These are phyloP conservation scores for Zymoseptoria ardabiliae DNA, from an alignment of 2,329 filamentous ascomycete species.

Conservation along the genomic window DNA sequence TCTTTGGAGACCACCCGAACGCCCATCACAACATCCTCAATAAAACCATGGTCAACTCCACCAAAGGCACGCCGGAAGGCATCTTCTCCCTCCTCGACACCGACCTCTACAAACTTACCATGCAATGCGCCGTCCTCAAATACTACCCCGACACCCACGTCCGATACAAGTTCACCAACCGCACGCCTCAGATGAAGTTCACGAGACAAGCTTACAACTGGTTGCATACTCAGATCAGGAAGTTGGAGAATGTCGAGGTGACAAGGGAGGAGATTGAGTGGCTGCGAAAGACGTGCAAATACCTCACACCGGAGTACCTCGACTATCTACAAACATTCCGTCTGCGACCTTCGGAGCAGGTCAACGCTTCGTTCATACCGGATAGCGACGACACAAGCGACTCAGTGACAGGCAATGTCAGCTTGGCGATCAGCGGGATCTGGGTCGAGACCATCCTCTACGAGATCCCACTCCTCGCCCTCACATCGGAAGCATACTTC, in stretches of 20 bases:
- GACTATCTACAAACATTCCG: constrained; percentile 74
- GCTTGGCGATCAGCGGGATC: constrained; percentile 68
- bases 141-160: constrained; percentile 78
- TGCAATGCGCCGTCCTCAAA: constrained; percentile 94
- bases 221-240: constrained; percentile 75
- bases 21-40: neutral
- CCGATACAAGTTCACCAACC: constrained; percentile 90
- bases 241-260: constrained; percentile 74
- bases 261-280: constrained; percentile 73
- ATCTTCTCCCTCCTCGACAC: constrained; percentile 44
- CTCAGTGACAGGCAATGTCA: constrained; percentile 59
- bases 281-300: constrained; percentile 70
- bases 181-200: constrained; percentile 87
- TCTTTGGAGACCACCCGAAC: neutral
- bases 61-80: constrained; percentile 26
- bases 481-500: constrained; percentile 96
- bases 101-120: constrained; percentile 91
- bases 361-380: constrained; percentile 60
- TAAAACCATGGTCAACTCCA: constrained; percentile 13
- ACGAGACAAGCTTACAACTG: constrained; percentile 76
- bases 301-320: constrained; percentile 71
- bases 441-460: constrained; percentile 97
- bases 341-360: constrained; percentile 72
- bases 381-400: constrained; percentile 52
- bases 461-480: constrained; percentile 85